These are phyloP conservation scores for Seiridium unicorne DNA, from an alignment of 2,329 filamentous ascomycete species.

Conservation along the genomic window DNA sequence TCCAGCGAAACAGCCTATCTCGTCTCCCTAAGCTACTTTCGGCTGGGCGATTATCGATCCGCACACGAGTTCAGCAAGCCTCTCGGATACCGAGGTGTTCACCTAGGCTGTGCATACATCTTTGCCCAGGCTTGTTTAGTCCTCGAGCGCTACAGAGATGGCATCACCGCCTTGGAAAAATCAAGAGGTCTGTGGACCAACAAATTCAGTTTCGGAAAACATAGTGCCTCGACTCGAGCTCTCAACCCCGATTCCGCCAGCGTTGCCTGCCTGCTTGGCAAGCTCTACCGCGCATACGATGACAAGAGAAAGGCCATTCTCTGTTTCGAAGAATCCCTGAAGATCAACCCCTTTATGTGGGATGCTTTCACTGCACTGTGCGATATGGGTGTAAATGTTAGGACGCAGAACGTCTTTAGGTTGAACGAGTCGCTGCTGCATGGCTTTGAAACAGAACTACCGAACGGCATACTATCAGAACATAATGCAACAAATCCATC, in stretches of 20 bases:
- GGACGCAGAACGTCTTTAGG: constrained; percentile 84
- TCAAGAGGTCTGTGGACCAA: constrained; percentile 72
- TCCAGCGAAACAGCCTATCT: constrained; percentile 80
- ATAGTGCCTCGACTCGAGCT: constrained; percentile 73
- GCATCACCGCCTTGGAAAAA: constrained; percentile 81
- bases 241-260: constrained; percentile 80
- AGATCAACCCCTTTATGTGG: constrained; percentile 95
- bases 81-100: constrained; percentile 66
- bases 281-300: constrained; percentile 81
- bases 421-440: constrained; percentile 56
- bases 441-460: constrained; percentile 40
- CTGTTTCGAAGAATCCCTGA: constrained; percentile 85
- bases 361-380: constrained; percentile 90
- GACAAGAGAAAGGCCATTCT: constrained; percentile 79
- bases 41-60: constrained; percentile 77
- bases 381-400: constrained; percentile 79
- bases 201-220: constrained; percentile 77
- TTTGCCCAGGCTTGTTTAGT: constrained; percentile 87
- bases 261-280: constrained; percentile 80
- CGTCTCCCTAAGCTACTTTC: constrained; percentile 79
- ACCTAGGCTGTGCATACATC: constrained; percentile 86
- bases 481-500: constrained; percentile 33
- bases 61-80: constrained; percentile 81
- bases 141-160: constrained; percentile 76
- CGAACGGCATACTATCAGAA: constrained; percentile 29